Percentiles rank a stretch among this genome's conserved stretches.
Conservation (phyloP, 306 rosid species). For the Cicer pinnatifidum region DNA sequence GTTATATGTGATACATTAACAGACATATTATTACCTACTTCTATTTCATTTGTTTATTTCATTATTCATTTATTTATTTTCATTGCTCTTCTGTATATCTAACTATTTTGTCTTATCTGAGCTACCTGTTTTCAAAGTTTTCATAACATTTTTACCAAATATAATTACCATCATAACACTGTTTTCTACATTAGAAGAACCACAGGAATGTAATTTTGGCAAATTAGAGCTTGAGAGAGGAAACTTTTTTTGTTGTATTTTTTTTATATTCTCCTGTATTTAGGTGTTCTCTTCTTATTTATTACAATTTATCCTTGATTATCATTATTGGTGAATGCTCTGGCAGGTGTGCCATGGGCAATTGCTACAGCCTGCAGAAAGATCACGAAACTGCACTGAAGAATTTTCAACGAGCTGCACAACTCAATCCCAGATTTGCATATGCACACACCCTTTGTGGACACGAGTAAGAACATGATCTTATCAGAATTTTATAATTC, state of each 20-base stretch:
- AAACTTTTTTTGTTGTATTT: background rate
- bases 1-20: constrained; percentile 23
- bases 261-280: constrained; percentile 17
- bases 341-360: constrained; percentile 63
- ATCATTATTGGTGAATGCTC: constrained; percentile 38
- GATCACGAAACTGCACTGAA: constrained; percentile 64
- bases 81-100: constrained; percentile 9
- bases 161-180: background rate
- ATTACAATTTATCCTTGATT: constrained; percentile 29
- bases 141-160: constrained; percentile 3
- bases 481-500: background rate
- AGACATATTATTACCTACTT: constrained; percentile 10
- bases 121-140: constrained; percentile 13
- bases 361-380: constrained; percentile 66
- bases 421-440: constrained; percentile 87
- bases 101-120: constrained; percentile 8
- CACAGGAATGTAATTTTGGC: background rate
- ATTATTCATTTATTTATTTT: background rate
- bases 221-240: constrained; percentile 4
- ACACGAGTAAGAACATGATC: constrained; percentile 74
- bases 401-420: constrained; percentile 97
- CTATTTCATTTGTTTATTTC: background rate
- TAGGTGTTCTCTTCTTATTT: constrained; percentile 16
- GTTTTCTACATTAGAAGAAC: constrained; percentile 28
- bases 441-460: constrained; percentile 99